Base-by-base conservation (phyloP, 441 rosid species). In the Adansonia grandidieri region DNA sequence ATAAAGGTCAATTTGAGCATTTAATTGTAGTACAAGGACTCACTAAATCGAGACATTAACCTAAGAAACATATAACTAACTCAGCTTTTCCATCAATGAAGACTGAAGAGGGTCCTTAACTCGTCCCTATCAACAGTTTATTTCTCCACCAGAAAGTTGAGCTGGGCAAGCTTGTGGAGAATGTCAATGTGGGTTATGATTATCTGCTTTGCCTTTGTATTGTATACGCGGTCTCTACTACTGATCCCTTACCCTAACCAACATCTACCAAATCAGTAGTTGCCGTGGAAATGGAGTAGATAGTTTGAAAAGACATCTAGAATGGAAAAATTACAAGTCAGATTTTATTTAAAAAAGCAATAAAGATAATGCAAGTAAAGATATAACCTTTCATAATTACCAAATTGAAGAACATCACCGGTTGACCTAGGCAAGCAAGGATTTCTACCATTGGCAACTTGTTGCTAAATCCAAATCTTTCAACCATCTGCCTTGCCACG, bases 401-500 rank as follows among this genome's bases (percentile, higher is more conserved):
- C 40, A 24, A 17, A 51, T 66, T 32, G 5, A 72, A 62, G 71
- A 24, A 61, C 69, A 70, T 64, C 57, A 91, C 98, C 88, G 88
- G 94, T 82, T 95, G 98, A 20, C 97, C 97, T 79, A 95, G 37
- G 37, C 37, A 32, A 78, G 93, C 93, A 95, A 63, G 98, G 98
- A 80, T 95, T 90, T 83, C 98, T 97, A 78, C 98, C 97, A 57
- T 88, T 89, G 32, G 98, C 98, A 78, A 95, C 85, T 80, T 91
- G 98, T 24, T 95, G 88, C 97, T 91, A 83, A 95, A 93, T n/a
- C 97, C 98, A 53, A 95, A 93, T 82, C 97, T 91, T 91, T 95
- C 97, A 14, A 95, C 96, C 98, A 95, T 95, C 84, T 95, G 98
- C 77, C 98, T 91, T 57, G 98, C 98, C 53, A 95, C 98, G 86